A percentile compares a stretch with the other conserved stretches of the same genome.
These are phyloP conservation scores for Rhodotorula sphaerocarpa DNA, from an alignment of 768 basidiomycete genomes.

Conservation along the genomic window DNA sequence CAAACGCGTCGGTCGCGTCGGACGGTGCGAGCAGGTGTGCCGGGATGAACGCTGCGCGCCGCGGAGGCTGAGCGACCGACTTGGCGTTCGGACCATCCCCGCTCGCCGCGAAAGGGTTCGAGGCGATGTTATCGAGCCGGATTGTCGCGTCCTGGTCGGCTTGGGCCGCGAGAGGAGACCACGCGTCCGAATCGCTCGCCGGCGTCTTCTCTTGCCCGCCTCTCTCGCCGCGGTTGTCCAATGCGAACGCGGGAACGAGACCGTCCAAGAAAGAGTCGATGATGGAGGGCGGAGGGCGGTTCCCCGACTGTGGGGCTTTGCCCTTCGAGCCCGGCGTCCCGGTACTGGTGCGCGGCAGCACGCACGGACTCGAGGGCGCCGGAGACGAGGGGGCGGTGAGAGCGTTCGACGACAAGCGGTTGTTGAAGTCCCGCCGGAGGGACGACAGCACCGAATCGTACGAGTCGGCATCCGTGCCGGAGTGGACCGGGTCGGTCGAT, in stretches of 20 bases:
- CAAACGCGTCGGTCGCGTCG: conserved; percentile 23
- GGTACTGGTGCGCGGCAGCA: conserved; percentile 30
- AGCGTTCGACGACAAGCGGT: conserved; percentile 30
- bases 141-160: conserved; percentile 6
- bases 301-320: conserved; percentile 27
- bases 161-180: conserved; percentile 9
- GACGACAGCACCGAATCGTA: conserved; percentile 31
- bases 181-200: conserved; percentile 21
- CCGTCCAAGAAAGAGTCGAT: conserved; percentile 35
- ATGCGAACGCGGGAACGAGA: conserved; percentile 23
- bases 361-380: conserved; percentile 26
- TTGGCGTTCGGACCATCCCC: too few species aligned
- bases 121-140: conserved; percentile 5
- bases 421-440: conserved; percentile 27
- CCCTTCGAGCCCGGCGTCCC: conserved; percentile 33
- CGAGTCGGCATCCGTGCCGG: conserved; percentile 20
- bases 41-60: conserved; percentile 14
- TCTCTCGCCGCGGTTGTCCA: not conserved
- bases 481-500: conserved; percentile 8
- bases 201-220: conserved; percentile 8
- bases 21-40: conserved; percentile 20
- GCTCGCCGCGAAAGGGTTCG: too few species aligned
- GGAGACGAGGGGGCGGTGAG: conserved; percentile 32
- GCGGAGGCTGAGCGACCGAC: too few species aligned
- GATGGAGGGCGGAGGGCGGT: conserved; percentile 27